Evolutionary conservation across 768 basidiomycete species (phyloP).

Genomic region (Calocera viscosa): DNA sequence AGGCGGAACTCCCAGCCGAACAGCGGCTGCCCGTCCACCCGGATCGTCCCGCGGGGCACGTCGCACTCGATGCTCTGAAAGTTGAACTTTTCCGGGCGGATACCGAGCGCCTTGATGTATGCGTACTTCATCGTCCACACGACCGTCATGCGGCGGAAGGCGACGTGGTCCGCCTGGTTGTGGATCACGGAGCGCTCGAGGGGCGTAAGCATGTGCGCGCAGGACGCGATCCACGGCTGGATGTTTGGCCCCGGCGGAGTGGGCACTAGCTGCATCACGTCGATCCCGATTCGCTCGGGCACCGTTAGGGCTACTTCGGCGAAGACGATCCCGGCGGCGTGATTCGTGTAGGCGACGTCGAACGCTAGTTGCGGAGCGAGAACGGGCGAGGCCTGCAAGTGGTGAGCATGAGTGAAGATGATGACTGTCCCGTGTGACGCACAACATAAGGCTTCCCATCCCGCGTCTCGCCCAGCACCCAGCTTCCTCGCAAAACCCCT

Average conservation of each 20-base stretch:
- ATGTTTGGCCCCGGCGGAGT: neutral
- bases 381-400: neutral
- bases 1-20: constrained; percentile 80
- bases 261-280: constrained; percentile 3
- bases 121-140: constrained; percentile 68
- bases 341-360: constrained; percentile 4
- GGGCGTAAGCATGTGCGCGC: constrained; percentile 1
- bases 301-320: neutral
- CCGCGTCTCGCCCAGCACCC: neutral
- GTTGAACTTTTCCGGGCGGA: constrained; percentile 60
- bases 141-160: constrained; percentile 62
- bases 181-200: constrained; percentile 1
- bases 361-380: neutral
- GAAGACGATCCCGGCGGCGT: constrained; percentile 6
- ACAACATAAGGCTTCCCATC: constrained; percentile 7
- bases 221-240: constrained; percentile 5
- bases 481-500: neutral
- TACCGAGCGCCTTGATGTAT: constrained; percentile 74
- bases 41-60: constrained; percentile 47
- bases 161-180: constrained; percentile 40
- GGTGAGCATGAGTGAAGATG: neutral
- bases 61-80: constrained; percentile 73
- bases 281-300: neutral
- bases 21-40: constrained; percentile 54
- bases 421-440: too few relatives aligned